Base-by-base conservation (phyloP, 495 filamentous ascomycete species). In the Lophiostoma macrostomum region DNA sequence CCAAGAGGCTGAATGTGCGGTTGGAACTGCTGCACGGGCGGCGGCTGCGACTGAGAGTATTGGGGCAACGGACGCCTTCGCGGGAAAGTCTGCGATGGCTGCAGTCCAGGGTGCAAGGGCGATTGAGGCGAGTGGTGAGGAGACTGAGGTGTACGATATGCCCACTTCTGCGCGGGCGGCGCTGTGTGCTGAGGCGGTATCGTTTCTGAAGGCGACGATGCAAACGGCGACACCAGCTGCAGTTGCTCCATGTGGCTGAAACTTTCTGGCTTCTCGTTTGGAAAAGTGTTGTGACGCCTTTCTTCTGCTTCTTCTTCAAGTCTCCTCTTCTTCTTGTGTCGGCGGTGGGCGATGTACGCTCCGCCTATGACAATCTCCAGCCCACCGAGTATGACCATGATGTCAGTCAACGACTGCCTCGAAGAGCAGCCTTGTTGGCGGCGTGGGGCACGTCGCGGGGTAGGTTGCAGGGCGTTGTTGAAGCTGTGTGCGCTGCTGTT, bases 301-400 rank as follows among this genome's bases (percentile, higher is more conserved):
- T 54, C 35, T 10, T 39, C 2, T 4, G 42, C 49, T 29, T 60
- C 56, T 16, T 53, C 49, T 18, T 41, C 13, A 32, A 53, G 18
- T 34, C 35, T 60, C 41, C 32, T 54, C 50, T 54, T 53, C 50
- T 54, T 53, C 30, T 60, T 60, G 42, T 60, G 31, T 28, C 54
- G 35, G 50, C 46, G 50, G 50, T 60, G 56, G 14, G 50, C 1
- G 11, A 60, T n/a, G 41, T 53, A 53, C 16, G n/a, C n/a, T n/a
- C 56, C 56, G 27, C 56, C 56, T 6, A 49, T 38, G 18, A 60
- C 49, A 12, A 60, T 12, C 28, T 60, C 56, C 4, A 60, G 56
- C 8, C 55, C 55, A 13, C 55, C 55, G 14, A 58, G 32, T 13
- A 58, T 27, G 39, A 60, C 56, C 56, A 60, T 60, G 49, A 51